Base-by-base conservation (phyloP, 768 basidiomycete species). In the Tulasnella sp. region DNA sequence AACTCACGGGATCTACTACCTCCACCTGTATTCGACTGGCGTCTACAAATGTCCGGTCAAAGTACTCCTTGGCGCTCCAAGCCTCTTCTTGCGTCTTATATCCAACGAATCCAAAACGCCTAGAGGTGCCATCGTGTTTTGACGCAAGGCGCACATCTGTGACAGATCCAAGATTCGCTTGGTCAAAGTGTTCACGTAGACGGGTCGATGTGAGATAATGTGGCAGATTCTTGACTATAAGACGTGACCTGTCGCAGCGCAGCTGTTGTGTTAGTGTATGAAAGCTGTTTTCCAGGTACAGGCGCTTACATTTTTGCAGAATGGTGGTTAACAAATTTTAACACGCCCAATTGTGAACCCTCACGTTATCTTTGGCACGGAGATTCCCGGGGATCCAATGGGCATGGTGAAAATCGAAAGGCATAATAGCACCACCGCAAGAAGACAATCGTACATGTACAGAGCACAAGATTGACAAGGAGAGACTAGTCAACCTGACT, bases 91-190 rank as follows among this genome's bases (percentile, higher is more conserved):
- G 76, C 0, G 83, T 79, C 72, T 87, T 91, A 76, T 83, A 97
- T 0, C 96, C 96, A 8, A 94, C 76, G 66, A 98, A 99, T 0
- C 87, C 96, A 68, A 99, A 93, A 31, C 88, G 77, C 7, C 96
- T 76, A 0, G 86, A 84, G 0, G 83, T 84, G 1, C 91, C 92
- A 2, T 63, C 83, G 0, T 71, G 73, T 69, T 88, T 87, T 25
- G 75, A 75, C 2, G 90, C 81, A 52, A 97, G 77, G 68, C 88
- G 88, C 51, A 84, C 75, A 72, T 98, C 96, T 3, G 96, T 99
- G 48, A 96, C 76, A 1, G 77, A 80, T 2, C 83, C 86, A 0
- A 73, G 72, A 1, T 84, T 85, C 19, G 78, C 77, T 24, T 74
- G 76, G 31, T 74, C 75, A 64, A 91, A 87, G 68, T 89, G 83